These are phyloP conservation scores for Heliosperma pusillum DNA, from an alignment of 148 eudicot species.

Conservation along the genomic window DNA sequence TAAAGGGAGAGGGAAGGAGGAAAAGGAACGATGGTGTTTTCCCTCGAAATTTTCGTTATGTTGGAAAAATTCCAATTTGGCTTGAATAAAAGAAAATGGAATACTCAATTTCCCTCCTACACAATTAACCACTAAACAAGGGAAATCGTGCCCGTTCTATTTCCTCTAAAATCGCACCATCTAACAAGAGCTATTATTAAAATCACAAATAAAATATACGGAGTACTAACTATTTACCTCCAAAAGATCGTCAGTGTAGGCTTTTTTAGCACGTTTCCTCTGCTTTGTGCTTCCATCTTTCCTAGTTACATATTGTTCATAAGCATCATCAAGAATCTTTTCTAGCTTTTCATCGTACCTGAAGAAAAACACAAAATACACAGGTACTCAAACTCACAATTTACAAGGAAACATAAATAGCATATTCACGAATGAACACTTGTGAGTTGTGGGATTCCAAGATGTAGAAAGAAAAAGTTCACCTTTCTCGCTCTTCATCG, in stretches of 20 bases:
- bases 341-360: constrained; percentile 75
- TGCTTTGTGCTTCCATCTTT: constrained; percentile 78
- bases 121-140: background rate
- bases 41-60: no score
- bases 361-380: constrained; percentile 6
- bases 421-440: constrained; percentile 7
- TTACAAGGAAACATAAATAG: background rate
- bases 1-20: no score
- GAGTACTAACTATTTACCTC: constrained; percentile 38
- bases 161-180: background rate
- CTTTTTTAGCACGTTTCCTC: constrained; percentile 67
- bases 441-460: background rate
- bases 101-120: background rate
- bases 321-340: constrained; percentile 64
- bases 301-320: constrained; percentile 55
- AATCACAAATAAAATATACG: background rate
- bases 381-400: background rate
- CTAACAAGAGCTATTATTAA: background rate
- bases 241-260: constrained; percentile 44
- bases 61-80: no score
- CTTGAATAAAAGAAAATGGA: no score
- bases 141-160: background rate
- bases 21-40: no score
- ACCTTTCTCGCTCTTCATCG: constrained; percentile 78
- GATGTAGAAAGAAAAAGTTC: background rate